Base-by-base conservation (phyloP, 2,329 filamentous ascomycete genomes). In the Fusarium neocosmosporiellum region DNA sequence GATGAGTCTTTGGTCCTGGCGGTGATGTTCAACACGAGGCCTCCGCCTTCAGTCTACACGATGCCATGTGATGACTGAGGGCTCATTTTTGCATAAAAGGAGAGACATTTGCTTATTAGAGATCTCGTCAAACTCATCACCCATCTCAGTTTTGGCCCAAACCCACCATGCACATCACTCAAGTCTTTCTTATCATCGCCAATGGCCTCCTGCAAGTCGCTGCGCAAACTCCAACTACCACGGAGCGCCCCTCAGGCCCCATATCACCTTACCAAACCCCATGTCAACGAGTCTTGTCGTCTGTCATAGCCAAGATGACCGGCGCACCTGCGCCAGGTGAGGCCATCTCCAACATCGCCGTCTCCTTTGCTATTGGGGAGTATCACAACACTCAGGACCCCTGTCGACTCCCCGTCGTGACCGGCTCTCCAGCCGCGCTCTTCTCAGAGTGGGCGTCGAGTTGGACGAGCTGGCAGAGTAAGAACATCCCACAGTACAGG, bases 371-470 rank as follows among this genome's bases (percentile, higher is more conserved):
- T 0, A 48, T 64, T 2, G 61, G 61, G 6, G 31, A 22, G 3
- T 33, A 59, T 22, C 18, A 48, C 22, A 59, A 64, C 33, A 59
- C 62, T 2, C 18, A 48, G 2, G 41, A 64, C 14, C 31, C 29
- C 3, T 64, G 62, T 24, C 22, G 59, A n/a, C 54, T 64, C 5
- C 62, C 62, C 5, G 53, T 50, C 7, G 53, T 59, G 14, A 64
- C 53, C 10, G 50, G 39, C 33, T 33, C 18, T 9, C 13, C 16
- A 8, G 53, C 50, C 8, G 10, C 22, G 8, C 5, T 18, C 10
- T 64, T 64, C 41, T 64, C 62, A 18, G 53, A 37, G 6, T 64
- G 54, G 53, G 62, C 62, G 8, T 59, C 53, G 3, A 41, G 62
- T 8, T 59, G 29, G 29, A 64, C 33, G 5, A 46, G 18, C 20